A percentile compares a stretch with the other conserved stretches of the same genome.
Evolutionary conservation across 2,329 filamentous ascomycete species (phyloP).

Genomic region (Ascochyta koolunga): DNA sequence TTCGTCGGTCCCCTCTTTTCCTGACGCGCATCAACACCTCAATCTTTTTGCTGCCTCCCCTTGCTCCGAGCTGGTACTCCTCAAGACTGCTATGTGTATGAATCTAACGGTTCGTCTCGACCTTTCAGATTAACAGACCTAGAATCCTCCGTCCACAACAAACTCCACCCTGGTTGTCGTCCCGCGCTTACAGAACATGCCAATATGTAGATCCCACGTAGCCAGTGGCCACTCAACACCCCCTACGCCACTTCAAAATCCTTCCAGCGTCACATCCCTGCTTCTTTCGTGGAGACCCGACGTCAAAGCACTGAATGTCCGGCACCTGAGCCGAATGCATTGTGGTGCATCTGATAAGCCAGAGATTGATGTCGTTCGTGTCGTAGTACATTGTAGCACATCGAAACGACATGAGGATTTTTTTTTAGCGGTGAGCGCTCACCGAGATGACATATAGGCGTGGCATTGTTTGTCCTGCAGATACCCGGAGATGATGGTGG

Average conservation of each 20-base stretch:
- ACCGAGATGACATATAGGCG: background rate
- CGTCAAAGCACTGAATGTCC: slow-evolving; percentile 14
- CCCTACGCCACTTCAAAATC: background rate
- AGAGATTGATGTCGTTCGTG: background rate
- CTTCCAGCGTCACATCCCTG: slow-evolving; percentile 14
- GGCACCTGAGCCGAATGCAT: slow-evolving; percentile 9
- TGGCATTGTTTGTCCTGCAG: background rate
- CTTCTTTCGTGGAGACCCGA: slow-evolving; percentile 16
- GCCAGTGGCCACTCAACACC: slow-evolving; percentile 1
- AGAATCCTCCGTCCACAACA: slow-evolving; percentile 6
- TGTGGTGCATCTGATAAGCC: slow-evolving; percentile 8
- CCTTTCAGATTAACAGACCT: slow-evolving; percentile 8
- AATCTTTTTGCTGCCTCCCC: background rate
- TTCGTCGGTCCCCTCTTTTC: background rate
- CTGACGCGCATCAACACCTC: background rate
- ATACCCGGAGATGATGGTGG: background rate
- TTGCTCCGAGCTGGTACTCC: background rate
- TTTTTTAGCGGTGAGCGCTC: background rate
- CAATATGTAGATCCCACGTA: slow-evolving; percentile 23
- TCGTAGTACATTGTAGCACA: background rate
- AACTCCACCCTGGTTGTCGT: slow-evolving; percentile 3
- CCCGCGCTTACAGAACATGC: slow-evolving; percentile 17
- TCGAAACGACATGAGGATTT: background rate
- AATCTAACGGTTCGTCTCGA: background rate
- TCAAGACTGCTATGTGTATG: background rate